Evolutionary conservation across 1,284 basidiomycete genomes (phyloP).

Genomic region (Sphagnurus paluster): DNA sequence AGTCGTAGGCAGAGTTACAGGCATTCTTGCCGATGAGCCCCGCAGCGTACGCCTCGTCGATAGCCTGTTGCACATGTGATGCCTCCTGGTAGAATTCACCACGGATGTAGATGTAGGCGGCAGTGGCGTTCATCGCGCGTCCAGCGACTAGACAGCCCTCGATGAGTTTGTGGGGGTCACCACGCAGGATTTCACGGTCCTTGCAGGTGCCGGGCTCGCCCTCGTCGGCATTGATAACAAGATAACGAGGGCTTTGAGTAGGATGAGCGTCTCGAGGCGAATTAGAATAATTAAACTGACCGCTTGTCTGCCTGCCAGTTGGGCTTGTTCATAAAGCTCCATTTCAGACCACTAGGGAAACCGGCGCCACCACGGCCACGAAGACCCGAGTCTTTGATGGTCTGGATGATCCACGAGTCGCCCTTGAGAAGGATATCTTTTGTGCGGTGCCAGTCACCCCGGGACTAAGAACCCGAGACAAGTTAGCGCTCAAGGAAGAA

Average conservation of each 20-base stretch:
- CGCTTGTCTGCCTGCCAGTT: constrained; percentile 95
- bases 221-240: constrained; percentile 98
- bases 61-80: constrained; percentile 90
- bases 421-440: constrained; percentile 96
- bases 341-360: constrained; percentile 96
- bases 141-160: constrained; percentile 98
- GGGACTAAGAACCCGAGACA: constrained; percentile 49
- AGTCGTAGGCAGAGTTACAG: constrained; percentile 89
- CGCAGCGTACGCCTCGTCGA: constrained; percentile 91
- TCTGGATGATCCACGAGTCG: constrained; percentile 96
- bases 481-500: neutral
- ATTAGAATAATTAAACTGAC: constrained; percentile 36
- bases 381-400: constrained; percentile 94
- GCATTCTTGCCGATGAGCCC: constrained; percentile 94
- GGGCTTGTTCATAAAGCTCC: constrained; percentile 99
- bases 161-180: constrained; percentile 97
- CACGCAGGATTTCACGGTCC: constrained; percentile 96
- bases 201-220: constrained; percentile 99
- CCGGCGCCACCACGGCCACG: constrained; percentile 97
- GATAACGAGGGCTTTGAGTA: constrained; percentile 79
- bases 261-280: neutral
- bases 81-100: constrained; percentile 98
- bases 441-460: constrained; percentile 98
- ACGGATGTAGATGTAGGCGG: constrained; percentile 99
- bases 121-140: constrained; percentile 96